Evolutionary conservation across 331 rosid genomes (phyloP).

Genomic region (Malus hybrid): DNA sequence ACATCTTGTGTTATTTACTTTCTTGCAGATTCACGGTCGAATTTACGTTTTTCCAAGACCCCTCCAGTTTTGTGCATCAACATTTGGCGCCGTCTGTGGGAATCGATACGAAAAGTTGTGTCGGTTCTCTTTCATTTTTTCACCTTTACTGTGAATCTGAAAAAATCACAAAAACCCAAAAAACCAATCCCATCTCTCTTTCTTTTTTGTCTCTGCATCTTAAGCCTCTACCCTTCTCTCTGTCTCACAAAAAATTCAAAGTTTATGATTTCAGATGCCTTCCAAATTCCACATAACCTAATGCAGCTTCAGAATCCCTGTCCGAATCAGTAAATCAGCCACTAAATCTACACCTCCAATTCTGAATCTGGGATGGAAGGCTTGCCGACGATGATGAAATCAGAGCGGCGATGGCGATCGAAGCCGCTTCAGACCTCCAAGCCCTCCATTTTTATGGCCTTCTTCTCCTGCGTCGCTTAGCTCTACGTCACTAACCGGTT

Average conservation of each 20-base stretch:
- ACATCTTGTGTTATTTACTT: too few species aligned
- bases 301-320: background rate
- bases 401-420: slow-evolving; percentile 65
- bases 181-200: too few species aligned
- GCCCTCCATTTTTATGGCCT: slow-evolving; percentile 71
- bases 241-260: background rate
- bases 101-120: too few species aligned
- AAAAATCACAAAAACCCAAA: too few species aligned
- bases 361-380: slow-evolving; percentile 43
- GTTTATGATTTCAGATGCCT: background rate
- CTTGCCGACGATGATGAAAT: slow-evolving; percentile 44
- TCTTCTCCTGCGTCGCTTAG: slow-evolving; percentile 96
- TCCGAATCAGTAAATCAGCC: background rate
- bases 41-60: too few species aligned
- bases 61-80: too few species aligned
- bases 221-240: background rate
- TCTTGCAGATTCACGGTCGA: too few species aligned
- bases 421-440: slow-evolving; percentile 56
- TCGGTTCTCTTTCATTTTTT: too few species aligned
- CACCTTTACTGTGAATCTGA: too few species aligned
- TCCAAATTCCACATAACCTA: background rate
- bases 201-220: too few species aligned
- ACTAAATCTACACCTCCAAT: background rate
- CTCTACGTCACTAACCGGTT: slow-evolving; percentile 95
- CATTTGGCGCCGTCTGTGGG: too few species aligned